Evolutionary conservation across 2,329 filamentous ascomycete species (phyloP), one percentile per base, ranked within the genome.

Genomic region (Talaromyces sp.): DNA sequence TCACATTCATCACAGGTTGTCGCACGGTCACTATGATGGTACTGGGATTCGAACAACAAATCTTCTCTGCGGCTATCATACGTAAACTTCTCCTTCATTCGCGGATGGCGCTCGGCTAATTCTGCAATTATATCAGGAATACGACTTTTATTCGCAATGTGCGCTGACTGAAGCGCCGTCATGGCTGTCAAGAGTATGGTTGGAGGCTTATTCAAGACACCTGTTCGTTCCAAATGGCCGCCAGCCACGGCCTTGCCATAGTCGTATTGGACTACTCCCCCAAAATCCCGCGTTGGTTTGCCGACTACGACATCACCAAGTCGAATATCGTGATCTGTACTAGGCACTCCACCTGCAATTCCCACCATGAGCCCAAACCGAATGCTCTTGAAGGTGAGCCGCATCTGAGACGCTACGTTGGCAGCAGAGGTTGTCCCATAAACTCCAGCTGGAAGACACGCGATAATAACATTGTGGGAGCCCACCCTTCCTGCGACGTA

Each of bases 251-350:
- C 43, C 27, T 64, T 64, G 52, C 62, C 62, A 52, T 52, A 64
- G 33, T 64, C 62, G 27, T 59, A 70, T 63, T 70, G 69, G 19
- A 70, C 62, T 37, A 72, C 71, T 8, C 72, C 72, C 3, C 66
- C 66, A 54, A 65, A 68, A 41, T 56, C 58, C 3, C 66, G 67
- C 39, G 61, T 62, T 22, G 72, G 71, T 39, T 68, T 56, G 56
- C 72, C 71, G 5, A 73, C 70, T 13, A 73, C 72, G 11, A 73
- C 66, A 67, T 72, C 70, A 10, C 72, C 71, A 6, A 74, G 60
- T 19, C 68, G 64, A 8, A 73, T 68, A 52, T 73, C 69, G 48
- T 43, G 33, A 13, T 61, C 50, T 22, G 48, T 19, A 22, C 61
- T 62, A 7, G 72, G 70, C 33, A 72, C 66, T 22, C 72, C 72